A percentile compares a stretch with the other conserved stretches of the same genome.
These are phyloP conservation scores for Verticillium nubilum DNA, from an alignment of 2,329 filamentous ascomycete species.

Conservation along the genomic window DNA sequence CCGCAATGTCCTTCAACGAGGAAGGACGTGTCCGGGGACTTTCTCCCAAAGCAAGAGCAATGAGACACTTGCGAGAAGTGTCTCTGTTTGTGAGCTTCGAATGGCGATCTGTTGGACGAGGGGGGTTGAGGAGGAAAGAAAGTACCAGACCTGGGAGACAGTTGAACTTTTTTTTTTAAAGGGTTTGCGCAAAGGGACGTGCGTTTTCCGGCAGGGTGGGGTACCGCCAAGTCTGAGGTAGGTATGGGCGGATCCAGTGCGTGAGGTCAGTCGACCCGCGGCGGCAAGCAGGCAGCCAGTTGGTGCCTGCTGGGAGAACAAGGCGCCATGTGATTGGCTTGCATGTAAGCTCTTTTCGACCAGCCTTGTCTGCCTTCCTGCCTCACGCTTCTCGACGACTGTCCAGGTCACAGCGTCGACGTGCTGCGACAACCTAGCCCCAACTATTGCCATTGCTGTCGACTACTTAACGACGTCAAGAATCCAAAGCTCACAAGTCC, in stretches of 20 bases:
- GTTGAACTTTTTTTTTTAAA: constrained; percentile 9
- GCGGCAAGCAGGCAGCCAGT: not conserved
- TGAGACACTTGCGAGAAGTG: constrained; percentile 29
- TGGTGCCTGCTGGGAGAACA: not conserved
- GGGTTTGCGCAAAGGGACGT: not conserved
- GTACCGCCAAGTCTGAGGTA: not conserved
- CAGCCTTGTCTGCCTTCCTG: not conserved
- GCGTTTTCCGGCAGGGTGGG: not conserved
- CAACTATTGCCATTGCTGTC: too few species aligned
- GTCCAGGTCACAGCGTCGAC: not conserved
- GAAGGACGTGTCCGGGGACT: constrained; percentile 90
- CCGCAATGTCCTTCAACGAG: constrained; percentile 56
- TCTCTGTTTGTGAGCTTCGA: constrained; percentile 97
- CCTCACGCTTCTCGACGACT: not conserved
- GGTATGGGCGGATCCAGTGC: not conserved
- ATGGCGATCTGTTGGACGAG: constrained; percentile 99
- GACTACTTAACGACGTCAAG: too few species aligned
- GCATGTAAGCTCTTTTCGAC: not conserved
- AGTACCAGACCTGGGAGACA: constrained; percentile 15
- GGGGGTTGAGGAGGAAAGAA: constrained; percentile 54
- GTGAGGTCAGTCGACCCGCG: not conserved
- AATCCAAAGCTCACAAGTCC: too few species aligned
- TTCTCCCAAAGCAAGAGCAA: constrained; percentile 87
- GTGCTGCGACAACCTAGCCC: not conserved
- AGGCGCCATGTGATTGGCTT: not conserved